Evolutionary conservation across 805 yeast species (phyloP).

Genomic region (Metschnikowia lachancei): DNA sequence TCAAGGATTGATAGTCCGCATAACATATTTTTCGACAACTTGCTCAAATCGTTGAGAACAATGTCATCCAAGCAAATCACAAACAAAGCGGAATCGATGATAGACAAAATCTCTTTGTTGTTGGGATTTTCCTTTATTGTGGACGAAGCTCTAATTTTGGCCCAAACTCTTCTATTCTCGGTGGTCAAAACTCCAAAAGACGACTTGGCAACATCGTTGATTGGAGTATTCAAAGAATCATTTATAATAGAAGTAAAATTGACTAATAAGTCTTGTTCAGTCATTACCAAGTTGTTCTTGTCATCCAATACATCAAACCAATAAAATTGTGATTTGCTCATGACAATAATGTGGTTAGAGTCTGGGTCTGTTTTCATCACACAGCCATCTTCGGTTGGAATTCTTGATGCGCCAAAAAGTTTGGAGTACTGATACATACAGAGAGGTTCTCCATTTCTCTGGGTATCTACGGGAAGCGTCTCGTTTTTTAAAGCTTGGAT

Average conservation of each 20-base stretch:
- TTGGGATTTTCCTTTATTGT: conserved; percentile 42
- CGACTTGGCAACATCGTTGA: conserved; percentile 62
- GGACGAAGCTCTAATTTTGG: conserved; percentile 58
- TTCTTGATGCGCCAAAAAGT: conserved; percentile 82
- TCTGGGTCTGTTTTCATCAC: conserved; percentile 76
- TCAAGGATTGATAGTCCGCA: conserved; percentile 81
- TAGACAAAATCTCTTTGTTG: conserved; percentile 68
- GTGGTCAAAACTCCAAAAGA: conserved; percentile 90
- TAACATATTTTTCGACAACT: conserved; percentile 77
- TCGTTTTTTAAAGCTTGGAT: conserved; percentile 74
- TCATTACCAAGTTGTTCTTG: conserved; percentile 64
- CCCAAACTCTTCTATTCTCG: conserved; percentile 87
- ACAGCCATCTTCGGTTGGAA: conserved; percentile 79
- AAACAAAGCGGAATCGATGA: conserved; percentile 79
- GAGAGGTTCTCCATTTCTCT: conserved; percentile 59
- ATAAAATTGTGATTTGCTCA: conserved; percentile 84
- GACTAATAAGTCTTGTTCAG: conserved; percentile 70
- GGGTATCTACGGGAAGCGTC: conserved; percentile 67
- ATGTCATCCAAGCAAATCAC: conserved; percentile 81
- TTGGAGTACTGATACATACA: conserved; percentile 92
- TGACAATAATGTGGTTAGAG: conserved; percentile 77
- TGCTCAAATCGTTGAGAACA: conserved; percentile 57
- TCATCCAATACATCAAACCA: conserved; percentile 91
- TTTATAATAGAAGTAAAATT: conserved; percentile 73
- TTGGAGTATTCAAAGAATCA: conserved; percentile 59